phyloP scores from a whole-genome alignment of 352 stramenopile species.

The Elongisporangium anandrum region DNA sequence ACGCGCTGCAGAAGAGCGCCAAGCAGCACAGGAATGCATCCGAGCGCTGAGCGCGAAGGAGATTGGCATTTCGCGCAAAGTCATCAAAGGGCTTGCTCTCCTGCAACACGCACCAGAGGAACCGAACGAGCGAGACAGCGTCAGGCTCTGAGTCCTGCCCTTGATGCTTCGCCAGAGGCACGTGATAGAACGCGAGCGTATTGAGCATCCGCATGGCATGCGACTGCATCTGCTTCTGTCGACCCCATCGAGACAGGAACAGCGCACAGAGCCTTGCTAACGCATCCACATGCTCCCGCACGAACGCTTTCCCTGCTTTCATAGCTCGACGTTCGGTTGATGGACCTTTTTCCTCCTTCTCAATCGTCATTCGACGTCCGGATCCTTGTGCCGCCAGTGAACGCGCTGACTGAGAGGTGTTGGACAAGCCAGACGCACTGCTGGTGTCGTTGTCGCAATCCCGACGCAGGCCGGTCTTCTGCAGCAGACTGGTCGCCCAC shows the following conservation, averaged over 20 bases:
- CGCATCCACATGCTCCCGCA: conserved; percentile 36
- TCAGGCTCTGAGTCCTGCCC: conserved; percentile 1
- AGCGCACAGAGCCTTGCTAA: conserved; percentile 34
- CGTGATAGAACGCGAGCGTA: conserved; percentile 49
- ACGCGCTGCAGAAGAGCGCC: conserved; percentile 49
- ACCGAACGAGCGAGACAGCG: conserved; percentile 33
- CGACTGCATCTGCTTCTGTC: conserved; percentile 31
- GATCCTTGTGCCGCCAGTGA: conserved; percentile 18
- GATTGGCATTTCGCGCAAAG: conserved; percentile 41
- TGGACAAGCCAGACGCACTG: conserved; percentile 14
- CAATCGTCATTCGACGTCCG: not conserved
- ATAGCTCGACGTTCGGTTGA: conserved; percentile 11
- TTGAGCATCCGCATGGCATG: conserved; percentile 56
- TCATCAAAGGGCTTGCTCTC: conserved; percentile 49
- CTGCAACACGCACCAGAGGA: conserved; percentile 63
- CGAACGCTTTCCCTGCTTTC: conserved; percentile 29
- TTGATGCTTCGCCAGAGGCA: conserved; percentile 7
- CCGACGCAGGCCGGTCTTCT: conserved; percentile 41
- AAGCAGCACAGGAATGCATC: conserved; percentile 49
- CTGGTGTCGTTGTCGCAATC: conserved; percentile 10
- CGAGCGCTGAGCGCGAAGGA: conserved; percentile 27
- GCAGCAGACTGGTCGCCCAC: conserved; percentile 54
- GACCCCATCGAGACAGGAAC: conserved; percentile 61
- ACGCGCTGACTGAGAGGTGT: conserved; percentile 36
- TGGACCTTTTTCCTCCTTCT: not conserved